Percentiles rank a stretch among this genome's conserved stretches.
phyloP scores from a whole-genome alignment of 2,329 filamentous ascomycete species.

The Rutstroemia sp. region DNA sequence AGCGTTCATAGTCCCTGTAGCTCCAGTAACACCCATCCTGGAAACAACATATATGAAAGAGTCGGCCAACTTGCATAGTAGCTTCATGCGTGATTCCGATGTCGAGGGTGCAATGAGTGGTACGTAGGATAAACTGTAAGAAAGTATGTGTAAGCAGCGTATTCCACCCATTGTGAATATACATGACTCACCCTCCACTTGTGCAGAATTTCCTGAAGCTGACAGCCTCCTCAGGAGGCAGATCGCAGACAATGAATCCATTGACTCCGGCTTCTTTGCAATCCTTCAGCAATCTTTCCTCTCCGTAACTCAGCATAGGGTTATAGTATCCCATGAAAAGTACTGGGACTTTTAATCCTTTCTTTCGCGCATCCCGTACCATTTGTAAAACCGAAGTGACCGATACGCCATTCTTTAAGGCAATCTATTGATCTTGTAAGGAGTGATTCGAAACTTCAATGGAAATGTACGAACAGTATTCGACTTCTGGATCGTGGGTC shows the following conservation, averaged over 20 bases:
- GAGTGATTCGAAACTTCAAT: not conserved
- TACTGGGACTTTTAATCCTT: conserved; percentile 73
- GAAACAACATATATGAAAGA: conserved; percentile 99
- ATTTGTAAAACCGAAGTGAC: conserved; percentile 73
- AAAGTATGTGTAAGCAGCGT: conserved; percentile 9
- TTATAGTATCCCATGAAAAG: conserved; percentile 99
- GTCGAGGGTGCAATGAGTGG: conserved; percentile 94
- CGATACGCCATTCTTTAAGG: conserved; percentile 82
- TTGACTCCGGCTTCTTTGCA: conserved; percentile 80
- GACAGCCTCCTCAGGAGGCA: conserved; percentile 92
- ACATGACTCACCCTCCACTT: conserved; percentile 55
- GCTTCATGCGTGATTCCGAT: conserved; percentile 86
- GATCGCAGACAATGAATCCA: conserved; percentile 93
- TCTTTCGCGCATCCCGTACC: conserved; percentile 70
- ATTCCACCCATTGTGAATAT: not conserved
- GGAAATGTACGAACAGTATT: conserved; percentile 58
- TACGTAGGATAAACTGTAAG: conserved; percentile 73
- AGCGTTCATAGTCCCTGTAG: conserved; percentile 68
- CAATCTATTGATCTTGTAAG: conserved; percentile 39
- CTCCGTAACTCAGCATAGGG: conserved; percentile 86
- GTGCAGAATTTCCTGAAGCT: conserved; percentile 82
- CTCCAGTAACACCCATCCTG: conserved; percentile 92
- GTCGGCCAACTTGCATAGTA: conserved; percentile 93
- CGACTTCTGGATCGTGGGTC: conserved; percentile 90
- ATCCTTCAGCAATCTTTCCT: conserved; percentile 80